These are phyloP conservation scores for Lipomyces kockii DNA, from an alignment of 805 yeast species.

Conservation along the genomic window DNA sequence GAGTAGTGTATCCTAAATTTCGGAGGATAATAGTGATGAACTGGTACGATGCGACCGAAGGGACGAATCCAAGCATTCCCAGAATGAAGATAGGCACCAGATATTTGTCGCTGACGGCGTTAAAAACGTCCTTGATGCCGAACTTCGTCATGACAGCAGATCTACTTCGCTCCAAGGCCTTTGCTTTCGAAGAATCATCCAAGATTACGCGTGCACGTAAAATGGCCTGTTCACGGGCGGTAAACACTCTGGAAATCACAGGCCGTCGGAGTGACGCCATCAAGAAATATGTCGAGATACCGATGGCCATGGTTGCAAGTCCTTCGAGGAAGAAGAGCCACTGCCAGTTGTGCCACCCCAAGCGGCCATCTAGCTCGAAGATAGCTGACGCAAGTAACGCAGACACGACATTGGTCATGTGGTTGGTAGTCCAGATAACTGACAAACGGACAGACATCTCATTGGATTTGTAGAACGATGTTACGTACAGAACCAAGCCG, in stretches of 20 bases:
- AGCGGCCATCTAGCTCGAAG: constrained; percentile 55
- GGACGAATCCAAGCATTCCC: constrained; percentile 53
- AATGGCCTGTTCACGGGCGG: constrained; percentile 60
- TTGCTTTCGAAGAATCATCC: constrained; percentile 67
- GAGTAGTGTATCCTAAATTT: constrained; percentile 56
- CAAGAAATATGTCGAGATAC: constrained; percentile 50
- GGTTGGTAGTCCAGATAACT: constrained; percentile 61
- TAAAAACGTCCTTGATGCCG: constrained; percentile 48
- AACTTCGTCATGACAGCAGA: constrained; percentile 57
- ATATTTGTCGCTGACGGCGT: constrained; percentile 55
- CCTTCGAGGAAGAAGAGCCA: constrained; percentile 72
- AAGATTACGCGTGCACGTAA: constrained; percentile 62
- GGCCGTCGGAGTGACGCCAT: constrained; percentile 53
- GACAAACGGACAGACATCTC: constrained; percentile 65
- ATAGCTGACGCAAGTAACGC: constrained; percentile 60
- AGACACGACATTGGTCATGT: constrained; percentile 53
- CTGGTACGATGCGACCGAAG: constrained; percentile 47
- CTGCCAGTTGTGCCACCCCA: constrained; percentile 61
- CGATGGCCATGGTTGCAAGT: constrained; percentile 55
- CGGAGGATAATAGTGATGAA: constrained; percentile 58
- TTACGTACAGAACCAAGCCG: constrained; percentile 64
- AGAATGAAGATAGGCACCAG: constrained; percentile 58
- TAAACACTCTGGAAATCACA: constrained; percentile 41
- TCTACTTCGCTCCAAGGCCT: constrained; percentile 49
- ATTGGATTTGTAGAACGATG: constrained; percentile 63